Base-by-base conservation (phyloP, 768 basidiomycete genomes). In the Russula virescens region DNA sequence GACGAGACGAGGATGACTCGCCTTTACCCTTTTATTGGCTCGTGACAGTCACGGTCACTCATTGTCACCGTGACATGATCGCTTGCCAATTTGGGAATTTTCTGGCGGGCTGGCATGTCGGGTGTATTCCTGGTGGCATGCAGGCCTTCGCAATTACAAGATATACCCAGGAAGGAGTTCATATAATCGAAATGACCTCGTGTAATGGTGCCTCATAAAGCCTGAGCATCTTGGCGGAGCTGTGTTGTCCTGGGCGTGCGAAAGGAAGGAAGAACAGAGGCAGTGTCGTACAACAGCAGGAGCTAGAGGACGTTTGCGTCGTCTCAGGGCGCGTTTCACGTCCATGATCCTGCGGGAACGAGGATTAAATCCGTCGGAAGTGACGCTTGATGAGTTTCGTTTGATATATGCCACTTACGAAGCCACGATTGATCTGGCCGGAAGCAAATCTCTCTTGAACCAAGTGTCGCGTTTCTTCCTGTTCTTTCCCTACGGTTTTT, bases 1-100 rank as follows among this genome's bases (percentile, higher is more conserved):
- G 28, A 50, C 5, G n/a, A 50, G 23, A 23, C 7, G 34, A 40
- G 13, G 43, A 56, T 57, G 61, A 62, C 61, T 62, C 61, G 49
- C 61, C 61, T 62, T 28, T 21, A 25, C 42, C 19, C 31, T 3
- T 38, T n/a, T n/a, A n/a, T n/a, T 45, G n/a, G 23, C 7, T n/a
- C n/a, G 8, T 31, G 31, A 5, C 14, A 18, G 61, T 62, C 40
- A 62, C 61, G 5, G 13, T 34, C 26, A 19, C 42, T 55, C 54
- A 55, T 16, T 10, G 38, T 40, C 55, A 34, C 28, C n/a, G 43
- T 46, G 7, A 53, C 52, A 16, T 3, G 2, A 5, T 38, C 38
- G 8, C 11, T 5, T 43, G 38, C 54, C 19, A 43, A 3, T 43
- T 28, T 45, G 7, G 42, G 54, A 45, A 28, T 19, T 31, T 13